Evolutionary conservation across 2,329 filamentous ascomycete genomes (phyloP).

Genomic region (Aspergillus neotritici): DNA sequence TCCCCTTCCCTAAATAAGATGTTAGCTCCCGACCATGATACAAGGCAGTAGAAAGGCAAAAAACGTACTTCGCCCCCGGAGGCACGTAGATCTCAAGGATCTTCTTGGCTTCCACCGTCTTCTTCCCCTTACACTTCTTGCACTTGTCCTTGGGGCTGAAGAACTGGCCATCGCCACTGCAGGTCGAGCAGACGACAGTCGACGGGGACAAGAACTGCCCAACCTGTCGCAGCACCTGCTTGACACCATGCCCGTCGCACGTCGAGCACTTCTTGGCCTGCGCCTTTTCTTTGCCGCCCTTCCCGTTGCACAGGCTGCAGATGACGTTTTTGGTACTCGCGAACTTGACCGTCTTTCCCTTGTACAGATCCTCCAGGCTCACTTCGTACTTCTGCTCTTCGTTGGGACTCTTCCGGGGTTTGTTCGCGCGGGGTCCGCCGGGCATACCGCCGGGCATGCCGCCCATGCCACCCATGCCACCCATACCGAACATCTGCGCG

Average conservation of each 20-base stretch:
- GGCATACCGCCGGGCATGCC: conserved; percentile 36
- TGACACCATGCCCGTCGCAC: conserved; percentile 73
- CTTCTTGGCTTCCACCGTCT: conserved; percentile 82
- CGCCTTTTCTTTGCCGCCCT: conserved; percentile 84
- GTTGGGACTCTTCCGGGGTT: conserved; percentile 62
- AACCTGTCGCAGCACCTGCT: conserved; percentile 72
- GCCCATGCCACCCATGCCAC: conserved; percentile 52
- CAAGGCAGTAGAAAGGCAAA: not conserved
- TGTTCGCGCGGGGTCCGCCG: conserved; percentile 39
- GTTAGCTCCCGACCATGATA: conserved; percentile 5
- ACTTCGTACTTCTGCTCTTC: conserved; percentile 91
- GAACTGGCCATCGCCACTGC: conserved; percentile 75
- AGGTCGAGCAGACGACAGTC: conserved; percentile 73
- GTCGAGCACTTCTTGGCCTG: conserved; percentile 76
- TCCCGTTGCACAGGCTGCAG: conserved; percentile 80
- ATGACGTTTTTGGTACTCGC: conserved; percentile 90
- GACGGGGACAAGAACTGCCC: conserved; percentile 81
- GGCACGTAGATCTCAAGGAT: conserved; percentile 95
- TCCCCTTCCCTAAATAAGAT: conserved; percentile 60
- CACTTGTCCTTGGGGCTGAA: conserved; percentile 96
- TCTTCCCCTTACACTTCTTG: conserved; percentile 96
- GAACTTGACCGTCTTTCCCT: conserved; percentile 97
- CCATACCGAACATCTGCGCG: conserved; percentile 74
- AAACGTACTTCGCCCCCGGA: conserved; percentile 61
- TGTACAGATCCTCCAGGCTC: conserved; percentile 90